phyloP scores from a whole-genome alignment of 1,139 yeast genomes.

The Pichia sp. region DNA sequence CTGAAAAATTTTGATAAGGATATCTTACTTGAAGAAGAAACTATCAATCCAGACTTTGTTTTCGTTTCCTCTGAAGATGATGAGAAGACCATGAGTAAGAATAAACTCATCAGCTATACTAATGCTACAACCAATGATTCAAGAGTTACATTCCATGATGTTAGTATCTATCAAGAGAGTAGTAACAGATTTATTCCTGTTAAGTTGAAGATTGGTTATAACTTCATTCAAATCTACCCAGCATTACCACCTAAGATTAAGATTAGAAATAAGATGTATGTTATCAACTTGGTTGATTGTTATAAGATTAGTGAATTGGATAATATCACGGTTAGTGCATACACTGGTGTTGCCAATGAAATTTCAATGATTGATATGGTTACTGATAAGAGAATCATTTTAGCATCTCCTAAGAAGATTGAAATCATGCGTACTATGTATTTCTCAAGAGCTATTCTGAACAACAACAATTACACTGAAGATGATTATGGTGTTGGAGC shows the following conservation, averaged over 20 bases:
- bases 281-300: slow-evolving; percentile 51
- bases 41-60: slow-evolving; percentile 19
- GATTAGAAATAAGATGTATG: slow-evolving; percentile 34
- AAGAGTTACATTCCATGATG: slow-evolving; percentile 60
- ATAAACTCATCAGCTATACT: slow-evolving; percentile 47
- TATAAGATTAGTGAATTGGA: slow-evolving; percentile 49
- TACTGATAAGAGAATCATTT: slow-evolving; percentile 44
- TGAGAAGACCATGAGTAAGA: slow-evolving; percentile 44
- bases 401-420: slow-evolving; percentile 58
- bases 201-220: slow-evolving; percentile 66
- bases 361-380: slow-evolving; percentile 54
- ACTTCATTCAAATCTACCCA: slow-evolving; percentile 57
- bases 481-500: slow-evolving; percentile 26
- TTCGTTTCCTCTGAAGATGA: slow-evolving; percentile 39
- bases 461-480: slow-evolving; percentile 18
- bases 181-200: slow-evolving; percentile 50
- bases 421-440: slow-evolving; percentile 70
- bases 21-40: slow-evolving; percentile 9
- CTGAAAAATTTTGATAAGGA: slow-evolving; percentile 12
- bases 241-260: slow-evolving; percentile 38
- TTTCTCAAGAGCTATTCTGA: slow-evolving; percentile 54
- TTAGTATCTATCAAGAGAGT: slow-evolving; percentile 47
- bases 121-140: slow-evolving; percentile 47
- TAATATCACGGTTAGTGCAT: slow-evolving; percentile 51
- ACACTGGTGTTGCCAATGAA: slow-evolving; percentile 51